These are phyloP conservation scores for Auriscalpium microsporum DNA, from an alignment of 768 basidiomycete genomes.

Conservation along the genomic window DNA sequence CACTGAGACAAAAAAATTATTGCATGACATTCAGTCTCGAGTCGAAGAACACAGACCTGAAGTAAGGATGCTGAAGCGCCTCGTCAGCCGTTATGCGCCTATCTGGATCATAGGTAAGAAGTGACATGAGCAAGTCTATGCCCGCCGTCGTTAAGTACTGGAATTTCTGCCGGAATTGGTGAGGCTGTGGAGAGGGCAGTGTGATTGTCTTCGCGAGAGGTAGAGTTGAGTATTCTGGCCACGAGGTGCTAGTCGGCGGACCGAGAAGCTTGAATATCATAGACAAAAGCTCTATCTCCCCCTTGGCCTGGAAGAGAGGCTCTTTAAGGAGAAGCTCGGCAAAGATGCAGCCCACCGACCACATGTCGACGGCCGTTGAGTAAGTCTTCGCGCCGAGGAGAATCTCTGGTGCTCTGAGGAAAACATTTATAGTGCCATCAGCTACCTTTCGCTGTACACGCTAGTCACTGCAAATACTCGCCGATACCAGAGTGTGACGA, in stretches of 20 bases:
- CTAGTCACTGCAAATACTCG: conserved; percentile 28
- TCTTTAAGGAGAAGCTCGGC: conserved; percentile 92
- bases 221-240: conserved; percentile 77
- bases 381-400: conserved; percentile 89
- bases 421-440: conserved; percentile 9
- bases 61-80: conserved; percentile 86
- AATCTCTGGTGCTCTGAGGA: conserved; percentile 82
- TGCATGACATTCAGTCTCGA: not conserved
- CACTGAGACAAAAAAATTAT: conserved; percentile 36
- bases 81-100: conserved; percentile 83
- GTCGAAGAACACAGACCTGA: conserved; percentile 23
- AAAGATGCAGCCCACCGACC: conserved; percentile 99
- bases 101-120: conserved; percentile 87
- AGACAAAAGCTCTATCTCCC: conserved; percentile 83
- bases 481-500: conserved; percentile 99
- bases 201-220: conserved; percentile 77
- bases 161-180: conserved; percentile 79
- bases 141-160: conserved; percentile 77
- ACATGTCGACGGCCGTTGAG: conserved; percentile 93
- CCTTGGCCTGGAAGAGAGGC: conserved; percentile 95
- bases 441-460: conserved; percentile 3
- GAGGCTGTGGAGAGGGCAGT: conserved; percentile 64
- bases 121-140: conserved; percentile 69
- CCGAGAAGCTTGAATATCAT: conserved; percentile 96
- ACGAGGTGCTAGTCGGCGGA: conserved; percentile 76